Evolutionary conservation across 2,329 filamentous ascomycete species (phyloP).

Genomic region (Onygenales sp.): DNA sequence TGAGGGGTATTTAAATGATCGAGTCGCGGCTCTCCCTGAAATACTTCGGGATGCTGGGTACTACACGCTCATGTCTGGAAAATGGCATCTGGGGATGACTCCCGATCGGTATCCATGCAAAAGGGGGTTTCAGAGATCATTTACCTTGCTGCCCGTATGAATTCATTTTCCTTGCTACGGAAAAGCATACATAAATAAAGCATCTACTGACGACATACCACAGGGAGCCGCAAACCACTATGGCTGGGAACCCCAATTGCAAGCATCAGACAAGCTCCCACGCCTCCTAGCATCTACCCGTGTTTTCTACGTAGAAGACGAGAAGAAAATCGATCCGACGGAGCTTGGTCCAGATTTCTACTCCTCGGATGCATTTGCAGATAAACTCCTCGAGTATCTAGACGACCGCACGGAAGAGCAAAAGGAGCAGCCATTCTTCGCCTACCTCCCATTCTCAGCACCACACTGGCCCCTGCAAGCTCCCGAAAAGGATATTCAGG

Average conservation of each 20-base stretch:
- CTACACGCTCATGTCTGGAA: slow-evolving; percentile 51
- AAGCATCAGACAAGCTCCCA: slow-evolving; percentile 31
- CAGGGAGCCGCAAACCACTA: slow-evolving; percentile 39
- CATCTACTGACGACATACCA: no score
- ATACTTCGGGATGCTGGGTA: slow-evolving; percentile 51
- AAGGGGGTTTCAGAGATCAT: slow-evolving; percentile 50
- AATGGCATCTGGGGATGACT: slow-evolving; percentile 54
- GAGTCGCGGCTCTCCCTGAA: slow-evolving; percentile 50
- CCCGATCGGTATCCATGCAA: slow-evolving; percentile 47
- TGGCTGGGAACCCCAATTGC: slow-evolving; percentile 41
- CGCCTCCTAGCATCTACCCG: slow-evolving; percentile 32
- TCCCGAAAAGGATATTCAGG: slow-evolving; percentile 44
- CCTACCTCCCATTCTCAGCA: slow-evolving; percentile 52
- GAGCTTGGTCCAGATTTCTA: slow-evolving; percentile 45
- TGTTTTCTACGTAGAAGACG: slow-evolving; percentile 38
- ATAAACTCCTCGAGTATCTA: slow-evolving; percentile 45
- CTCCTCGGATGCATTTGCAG: slow-evolving; percentile 44
- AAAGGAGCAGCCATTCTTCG: slow-evolving; percentile 45
- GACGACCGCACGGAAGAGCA: slow-evolving; percentile 37
- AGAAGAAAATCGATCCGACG: slow-evolving; percentile 28
- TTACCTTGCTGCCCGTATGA: slow-evolving; percentile 53
- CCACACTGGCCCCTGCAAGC: slow-evolving; percentile 57
- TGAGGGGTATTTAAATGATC: slow-evolving; percentile 54
- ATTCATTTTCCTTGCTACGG: slow-evolving; percentile 16
- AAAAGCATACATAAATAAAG: background rate